Conservation (phyloP, 2,329 filamentous ascomycete species). For the Monosporascus ibericus region DNA sequence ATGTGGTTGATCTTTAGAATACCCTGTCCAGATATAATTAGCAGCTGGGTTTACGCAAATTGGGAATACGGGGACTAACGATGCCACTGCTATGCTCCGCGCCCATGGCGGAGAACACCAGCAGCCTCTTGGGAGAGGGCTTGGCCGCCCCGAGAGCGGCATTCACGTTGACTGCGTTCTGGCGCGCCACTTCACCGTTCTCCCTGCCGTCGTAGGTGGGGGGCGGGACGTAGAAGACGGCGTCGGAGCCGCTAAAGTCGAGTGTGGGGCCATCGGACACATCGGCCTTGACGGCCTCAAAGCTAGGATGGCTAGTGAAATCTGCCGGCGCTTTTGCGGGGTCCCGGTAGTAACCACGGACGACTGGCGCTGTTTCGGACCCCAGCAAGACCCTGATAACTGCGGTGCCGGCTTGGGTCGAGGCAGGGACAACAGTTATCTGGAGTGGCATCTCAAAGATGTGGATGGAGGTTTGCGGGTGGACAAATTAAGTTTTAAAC, state of each 20-base stretch:
- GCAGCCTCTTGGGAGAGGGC: constrained; percentile 12
- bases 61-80: constrained; percentile 8
- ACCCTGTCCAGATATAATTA: constrained; percentile 12
- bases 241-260: constrained; percentile 23
- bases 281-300: constrained; percentile 25
- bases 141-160: constrained; percentile 12
- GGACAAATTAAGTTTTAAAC: too few relatives aligned
- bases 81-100: constrained; percentile 24
- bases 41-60: constrained; percentile 1
- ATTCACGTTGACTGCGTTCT: constrained; percentile 18
- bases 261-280: constrained; percentile 18
- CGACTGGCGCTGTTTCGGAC: constrained; percentile 9
- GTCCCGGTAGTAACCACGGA: constrained; percentile 27
- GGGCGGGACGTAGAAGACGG: constrained; percentile 28
- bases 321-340: constrained; percentile 22
- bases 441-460: constrained; percentile 16
- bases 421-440: constrained; percentile 28
- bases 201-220: constrained; percentile 21
- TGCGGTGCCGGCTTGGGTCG: constrained; percentile 24
- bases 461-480: too few relatives aligned
- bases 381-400: constrained; percentile 22
- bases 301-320: constrained; percentile 21
- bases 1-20: constrained; percentile 18
- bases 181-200: constrained; percentile 16
- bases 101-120: constrained; percentile 25